Evolutionary conservation across 495 filamentous ascomycete genomes (phyloP), one percentile per base, ranked within the genome.

Genomic region (Penicillium nucicola): DNA sequence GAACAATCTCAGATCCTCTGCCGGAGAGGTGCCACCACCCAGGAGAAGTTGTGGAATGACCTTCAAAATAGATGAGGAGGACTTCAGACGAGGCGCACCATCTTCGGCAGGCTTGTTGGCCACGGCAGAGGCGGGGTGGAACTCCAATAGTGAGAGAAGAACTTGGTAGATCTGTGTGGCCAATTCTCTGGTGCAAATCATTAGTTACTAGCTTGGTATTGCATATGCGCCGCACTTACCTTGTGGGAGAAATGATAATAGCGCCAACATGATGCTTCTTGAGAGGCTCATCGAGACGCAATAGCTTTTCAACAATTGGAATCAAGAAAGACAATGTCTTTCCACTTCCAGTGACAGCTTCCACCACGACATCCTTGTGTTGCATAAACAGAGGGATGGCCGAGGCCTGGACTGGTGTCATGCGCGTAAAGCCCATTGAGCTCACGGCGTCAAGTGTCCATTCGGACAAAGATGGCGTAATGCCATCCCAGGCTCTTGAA

Each of bases 331-430:
- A 86, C 35, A 97, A 71, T 0, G 93, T 97, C 69, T 98, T 98
- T 37, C 93, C 93, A 62, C 88, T 93, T 7, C 95, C 93, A 2
- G 93, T 98, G 7, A 97, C 93, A 2, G 93, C 95, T 66, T 96
- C 92, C 22, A 97, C 92, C 3, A 97, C 92, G 0, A 97, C 92
- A 71, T 97, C 93, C 59, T 97, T 97, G 67, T 97, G 89, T 7
- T 84, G 85, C 70, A 89, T 84, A 67, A 97, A 95, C 13, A 96
- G 79, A 10, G 92, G 92, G 55, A 97, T 89, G 13, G 87, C 86
- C n/a, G 88, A 92, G 18, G 91, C 89, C 67, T 98, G 93, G 13
- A 97, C 93, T 1, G 93, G 93, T 3, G 93, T 98, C 73, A 92
- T 95, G 57, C 84, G 83, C 38, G 76, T 76, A 66, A 96, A 96